A percentile compares a stretch with the other conserved stretches of the same genome.
phyloP scores from a whole-genome alignment of 306 rosid genomes.

The Delonix regia region DNA sequence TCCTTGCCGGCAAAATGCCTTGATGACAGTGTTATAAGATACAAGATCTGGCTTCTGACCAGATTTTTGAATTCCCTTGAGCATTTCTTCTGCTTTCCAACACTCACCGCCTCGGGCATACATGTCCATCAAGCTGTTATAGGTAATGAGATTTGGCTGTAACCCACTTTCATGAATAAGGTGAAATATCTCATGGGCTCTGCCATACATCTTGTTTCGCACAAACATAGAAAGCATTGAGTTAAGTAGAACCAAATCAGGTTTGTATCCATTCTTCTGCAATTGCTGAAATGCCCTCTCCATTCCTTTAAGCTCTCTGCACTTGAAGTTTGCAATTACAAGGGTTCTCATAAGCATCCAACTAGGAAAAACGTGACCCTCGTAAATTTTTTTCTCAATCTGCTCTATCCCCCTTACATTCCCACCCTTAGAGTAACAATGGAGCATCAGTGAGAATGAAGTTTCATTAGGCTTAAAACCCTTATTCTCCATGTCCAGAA shows the following conservation, averaged over 20 bases:
- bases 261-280: slow-evolving; percentile 72
- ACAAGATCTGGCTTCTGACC: slow-evolving; percentile 81
- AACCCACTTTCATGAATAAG: slow-evolving; percentile 57
- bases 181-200: slow-evolving; percentile 74
- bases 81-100: slow-evolving; percentile 96
- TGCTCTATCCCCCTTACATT: slow-evolving; percentile 73
- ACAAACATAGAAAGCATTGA: slow-evolving; percentile 83
- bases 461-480: slow-evolving; percentile 89
- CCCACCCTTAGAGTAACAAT: slow-evolving; percentile 76
- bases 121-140: slow-evolving; percentile 88
- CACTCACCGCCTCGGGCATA: slow-evolving; percentile 77
- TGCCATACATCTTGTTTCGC: slow-evolving; percentile 60
- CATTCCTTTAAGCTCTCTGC: slow-evolving; percentile 76
- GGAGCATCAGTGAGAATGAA: slow-evolving; percentile 85
- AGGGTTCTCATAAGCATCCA: slow-evolving; percentile 87
- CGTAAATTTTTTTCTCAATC: slow-evolving; percentile 71
- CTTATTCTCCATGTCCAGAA: slow-evolving; percentile 72
- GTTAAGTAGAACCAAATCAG: slow-evolving; percentile 81
- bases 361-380: slow-evolving; percentile 78
- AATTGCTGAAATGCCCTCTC: slow-evolving; percentile 79
- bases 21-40: slow-evolving; percentile 84
- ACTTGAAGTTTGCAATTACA: slow-evolving; percentile 79
- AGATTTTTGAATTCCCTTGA: slow-evolving; percentile 58
- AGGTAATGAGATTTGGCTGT: slow-evolving; percentile 82
- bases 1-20: slow-evolving; percentile 89